Base-by-base conservation (phyloP, 2,329 filamentous ascomycete genomes). In the Ascochyta viciae-villosae region DNA sequence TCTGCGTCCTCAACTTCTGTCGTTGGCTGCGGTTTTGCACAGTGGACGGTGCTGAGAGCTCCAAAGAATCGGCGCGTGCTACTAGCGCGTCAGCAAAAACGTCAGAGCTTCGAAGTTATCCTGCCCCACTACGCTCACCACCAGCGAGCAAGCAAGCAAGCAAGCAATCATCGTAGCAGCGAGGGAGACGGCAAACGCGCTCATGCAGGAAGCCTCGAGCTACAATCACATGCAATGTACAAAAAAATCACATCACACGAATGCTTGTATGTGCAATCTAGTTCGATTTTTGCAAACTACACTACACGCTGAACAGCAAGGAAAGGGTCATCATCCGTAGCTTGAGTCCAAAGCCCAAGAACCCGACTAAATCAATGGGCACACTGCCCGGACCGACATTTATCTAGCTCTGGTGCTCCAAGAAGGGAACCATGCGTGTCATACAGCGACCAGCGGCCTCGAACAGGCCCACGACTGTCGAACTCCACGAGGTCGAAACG, bases 361-460 rank as follows among this genome's bases (percentile, higher is more conserved):
- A 67, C 50, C 64, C 60, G 62, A 62, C 65, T 57, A 54, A 52
- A 63, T 64, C 61, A 68, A 66, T 55, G 67, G 67, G 64, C 70
- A 56, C 62, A 54, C 50, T 62, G 68, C 72, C 68, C 71, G 71
- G 68, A 72, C 72, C 72, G 70, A 72, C 72, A 65, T 74, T 75
- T 73, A 60, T 66, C 61, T 71, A 67, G 60, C 56, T 69, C 64
- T 72, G 65, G 65, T 67, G 66, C 62, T 70, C 63, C 61, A 67
- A 62, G 63, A 57, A 39, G 60, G 63, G 61, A 62, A 65, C 64
- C 67, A 65, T 72, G 67, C 62, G 62, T 70, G 60, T 68, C 66
- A 68, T 65, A 64, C 68, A 70, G 67, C 65, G 58, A 67, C 68
- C 65, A 71, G 58, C 66, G 63, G 71, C 68, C 66, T 68, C 66